Base-by-base conservation (phyloP, 176 grass and related monocot species). In the Poa annua region DNA sequence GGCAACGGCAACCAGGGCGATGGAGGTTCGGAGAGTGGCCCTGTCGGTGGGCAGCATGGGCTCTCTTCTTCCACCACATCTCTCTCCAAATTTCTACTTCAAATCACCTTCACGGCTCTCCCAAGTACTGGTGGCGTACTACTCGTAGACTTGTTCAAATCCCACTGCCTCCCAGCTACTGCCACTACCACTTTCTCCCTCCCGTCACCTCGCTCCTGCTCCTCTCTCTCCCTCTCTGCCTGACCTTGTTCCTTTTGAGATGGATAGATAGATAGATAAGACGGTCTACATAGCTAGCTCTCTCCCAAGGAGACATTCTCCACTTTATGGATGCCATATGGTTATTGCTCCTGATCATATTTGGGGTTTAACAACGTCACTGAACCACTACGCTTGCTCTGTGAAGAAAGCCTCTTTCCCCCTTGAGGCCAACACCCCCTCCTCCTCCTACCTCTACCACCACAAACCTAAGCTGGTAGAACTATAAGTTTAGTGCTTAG, bases 1-100 rank as follows among this genome's bases (percentile, higher is more conserved):
- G 29, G 29, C 29, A 29, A 29, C 29, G 29, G 29, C 29, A 29
- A 11, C 20, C 24, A 19, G 3, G 35, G 35, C 35, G 35, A 36
- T 11, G 71, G 82, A 26, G 73, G 47, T 3, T 2, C 8, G 20
- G 76, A 38, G 8, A 44, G 39, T 83, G 85, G 74, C 79, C 55
- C 87, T 92, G 93, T 90, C 88, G 87, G 90, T 92, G 87, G 69
- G 85, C 87, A 44, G 39, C 39, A 41, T 81, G 78, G 81, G 82
- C 79, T 90, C 44, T 85, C 83, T 83, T n/a, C 17, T 4, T 2
- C 55, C 34, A 68, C 49, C 36, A 38, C 36, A 38, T 38, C 36
- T 4, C 36, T 38, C 36, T 38, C 36, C 29, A 29, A 29, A 38
- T 38, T 38, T 38, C 36, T 38, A 38, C 36, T 38, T 10, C 41